Base-by-base conservation (phyloP, 2,329 filamentous ascomycete genomes). In the Grosmannia clavigera region DNA sequence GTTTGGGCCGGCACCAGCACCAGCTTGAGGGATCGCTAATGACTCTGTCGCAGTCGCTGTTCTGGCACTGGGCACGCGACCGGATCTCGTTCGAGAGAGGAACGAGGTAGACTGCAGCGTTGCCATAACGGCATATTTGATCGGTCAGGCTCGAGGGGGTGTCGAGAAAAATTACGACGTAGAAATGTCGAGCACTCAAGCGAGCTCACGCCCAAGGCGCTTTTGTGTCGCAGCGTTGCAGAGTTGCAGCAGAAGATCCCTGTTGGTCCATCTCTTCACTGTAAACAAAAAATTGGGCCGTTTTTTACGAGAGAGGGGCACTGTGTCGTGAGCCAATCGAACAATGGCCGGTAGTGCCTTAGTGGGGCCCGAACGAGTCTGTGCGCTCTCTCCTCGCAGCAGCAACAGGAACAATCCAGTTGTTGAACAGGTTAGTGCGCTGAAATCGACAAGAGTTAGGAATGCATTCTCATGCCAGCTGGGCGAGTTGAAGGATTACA, bases 51-150 rank as follows among this genome's bases (percentile, higher is more conserved):
- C 59, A n/a, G 57, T 55, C 6, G 55, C 46, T 12, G 62, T 46
- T 33, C 62, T 65, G 63, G 56, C 62, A 58, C 46, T 57, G 9
- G 63, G 65, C 60, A 63, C 57, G 50, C 69, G 65, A n/a, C 58
- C 61, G 27, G 68, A 67, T 52, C 65, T 64, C 31, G 67, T 66
- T 52, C 68, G 67, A 33, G 65, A 60, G 57, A 68, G 62, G 55
- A 64, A 64, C 48, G 58, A 60, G n/a, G 60, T 54, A 3, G 63
- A 60, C 51, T 58, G 60, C n/a, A 58, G 31, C 11, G 62, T 55
- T 6, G 64, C 61, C 63, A 64, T 64, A 40, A 55, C 52, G 35
- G 46, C 64, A 63, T 63, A 3, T 31, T 55, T 14, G 25, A 12
- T 33, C 10, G 6, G 3, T 25, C 3, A 11, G 27, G 40, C 16